Evolutionary conservation across 2,329 filamentous ascomycete genomes (phyloP), one percentile per base, ranked within the genome.

Genomic region (Xylariales sp.): DNA sequence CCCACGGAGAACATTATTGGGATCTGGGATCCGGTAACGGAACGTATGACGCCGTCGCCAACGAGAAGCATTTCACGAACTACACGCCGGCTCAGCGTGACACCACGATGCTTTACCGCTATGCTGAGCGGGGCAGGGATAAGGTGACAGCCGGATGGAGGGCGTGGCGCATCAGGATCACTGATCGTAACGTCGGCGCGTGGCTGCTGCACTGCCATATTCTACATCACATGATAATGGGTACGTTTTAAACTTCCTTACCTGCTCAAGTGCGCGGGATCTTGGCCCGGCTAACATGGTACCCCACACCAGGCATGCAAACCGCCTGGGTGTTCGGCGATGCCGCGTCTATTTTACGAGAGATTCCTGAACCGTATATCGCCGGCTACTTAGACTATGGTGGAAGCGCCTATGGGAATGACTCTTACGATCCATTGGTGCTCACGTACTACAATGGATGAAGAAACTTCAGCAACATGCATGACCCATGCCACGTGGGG

Each of bases 151-250:
- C 82, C 0, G 87, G 88, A 0, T 91, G 89, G 89, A 80, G 88
- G 23, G 88, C 83, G 0, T 90, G 88, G 89, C 80, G 89, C 9
- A 76, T 90, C 0, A 73, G 80, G 4, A 75, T 84, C 1, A 78
- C 75, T 0, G 72, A 79, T 43, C 75, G 80, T 1, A 79, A 86
- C 3, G 83, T 89, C 0, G 88, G 87, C 0, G 86, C 86, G 3
- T 90, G 86, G 86, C 86, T 89, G 85, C 79, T 89, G 69, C 87
- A 90, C 75, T 90, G 87, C 69, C 87, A 90, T 74, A 83, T 86
- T 16, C 69, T 86, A 57, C 83, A 84, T 62, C 87, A 90, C 74
- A 86, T 87, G 82, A 78, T 86, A 18, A 88, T 89, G 86, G 85
- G 83, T 72, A 77, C 79, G 82, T 76, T 45, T 36, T 32, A 32